phyloP scores from a whole-genome alignment of 768 basidiomycete species.

The Cyclocybe aegerita region DNA sequence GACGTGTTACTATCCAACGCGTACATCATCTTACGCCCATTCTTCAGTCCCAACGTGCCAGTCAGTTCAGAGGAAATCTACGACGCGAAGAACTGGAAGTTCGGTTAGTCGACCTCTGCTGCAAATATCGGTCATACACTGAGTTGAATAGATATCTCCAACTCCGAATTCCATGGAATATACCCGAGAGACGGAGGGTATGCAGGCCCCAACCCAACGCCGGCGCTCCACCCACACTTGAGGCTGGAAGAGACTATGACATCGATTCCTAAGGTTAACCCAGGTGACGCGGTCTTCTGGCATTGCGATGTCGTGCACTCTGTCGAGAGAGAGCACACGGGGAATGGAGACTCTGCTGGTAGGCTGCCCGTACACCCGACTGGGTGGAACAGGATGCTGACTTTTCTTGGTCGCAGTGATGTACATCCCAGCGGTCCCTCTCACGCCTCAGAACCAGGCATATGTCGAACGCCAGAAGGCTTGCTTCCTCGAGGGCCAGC shows the following conservation, averaged over 20 bases:
- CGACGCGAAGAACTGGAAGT: constrained; percentile 53
- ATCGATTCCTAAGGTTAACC: constrained; percentile 66
- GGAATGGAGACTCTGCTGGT: constrained; percentile 57
- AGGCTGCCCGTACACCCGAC: not conserved
- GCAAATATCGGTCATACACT: not conserved
- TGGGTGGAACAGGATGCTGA: constrained; percentile 1
- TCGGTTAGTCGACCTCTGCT: constrained; percentile 31
- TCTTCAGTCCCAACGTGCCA: constrained; percentile 57
- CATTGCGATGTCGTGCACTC: constrained; percentile 59
- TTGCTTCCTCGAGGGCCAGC: constrained; percentile 54
- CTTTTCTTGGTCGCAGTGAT: constrained; percentile 46
- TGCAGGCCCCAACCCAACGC: constrained; percentile 47
- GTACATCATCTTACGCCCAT: constrained; percentile 73
- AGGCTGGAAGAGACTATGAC: constrained; percentile 64
- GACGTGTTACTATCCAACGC: constrained; percentile 65
- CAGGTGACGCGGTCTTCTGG: constrained; percentile 82
- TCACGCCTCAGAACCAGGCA: constrained; percentile 56
- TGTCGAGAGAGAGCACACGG: constrained; percentile 52
- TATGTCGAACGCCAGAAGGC: constrained; percentile 66
- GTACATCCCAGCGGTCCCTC: constrained; percentile 76
- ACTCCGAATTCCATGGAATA: constrained; percentile 54
- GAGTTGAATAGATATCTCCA: constrained; percentile 38
- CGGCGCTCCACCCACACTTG: constrained; percentile 66
- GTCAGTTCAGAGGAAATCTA: constrained; percentile 40
- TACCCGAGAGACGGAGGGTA: constrained; percentile 35